These are phyloP conservation scores for Parachaetomium inaequale DNA, from an alignment of 495 filamentous ascomycete genomes.

Conservation along the genomic window DNA sequence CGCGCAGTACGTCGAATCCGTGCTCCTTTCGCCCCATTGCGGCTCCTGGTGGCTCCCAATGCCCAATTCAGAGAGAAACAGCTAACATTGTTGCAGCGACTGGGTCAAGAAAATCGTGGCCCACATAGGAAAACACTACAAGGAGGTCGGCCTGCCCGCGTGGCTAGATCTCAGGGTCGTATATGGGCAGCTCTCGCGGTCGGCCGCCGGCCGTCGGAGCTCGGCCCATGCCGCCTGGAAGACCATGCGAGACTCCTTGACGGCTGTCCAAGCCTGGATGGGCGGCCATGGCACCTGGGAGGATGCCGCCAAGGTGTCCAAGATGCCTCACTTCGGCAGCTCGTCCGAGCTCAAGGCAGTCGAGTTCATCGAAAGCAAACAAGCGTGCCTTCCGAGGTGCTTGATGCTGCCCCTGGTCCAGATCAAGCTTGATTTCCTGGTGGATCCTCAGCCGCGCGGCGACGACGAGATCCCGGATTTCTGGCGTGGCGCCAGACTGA, in stretches of 20 bases:
- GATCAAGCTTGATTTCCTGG: constrained; percentile 1
- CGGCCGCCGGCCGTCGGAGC: neutral
- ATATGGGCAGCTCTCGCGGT: neutral
- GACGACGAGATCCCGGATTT: neutral
- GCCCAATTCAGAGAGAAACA: no score
- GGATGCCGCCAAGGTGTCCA: neutral
- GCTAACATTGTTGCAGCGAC: no score
- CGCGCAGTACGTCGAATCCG: no score
- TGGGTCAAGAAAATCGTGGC: neutral
- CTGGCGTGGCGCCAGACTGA: neutral
- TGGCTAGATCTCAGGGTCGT: constrained; percentile 9
- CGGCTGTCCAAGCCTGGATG: neutral
- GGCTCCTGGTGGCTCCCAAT: no score
- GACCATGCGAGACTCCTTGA: neutral
- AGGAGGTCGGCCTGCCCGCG: neutral
- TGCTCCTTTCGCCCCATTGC: no score
- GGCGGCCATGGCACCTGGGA: neutral
- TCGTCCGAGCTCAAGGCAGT: constrained; percentile 4
- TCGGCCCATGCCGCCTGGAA: neutral
- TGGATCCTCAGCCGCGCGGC: neutral
- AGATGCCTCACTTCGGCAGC: constrained; percentile 11
- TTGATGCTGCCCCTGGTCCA: neutral
- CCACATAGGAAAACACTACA: constrained; percentile 12
- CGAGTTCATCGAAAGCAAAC: constrained; percentile 4
- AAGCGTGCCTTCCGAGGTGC: neutral